A percentile compares a stretch with the other conserved stretches of the same genome.
Conservation (phyloP, 768 basidiomycete genomes). For the Tylopilus balloui region DNA sequence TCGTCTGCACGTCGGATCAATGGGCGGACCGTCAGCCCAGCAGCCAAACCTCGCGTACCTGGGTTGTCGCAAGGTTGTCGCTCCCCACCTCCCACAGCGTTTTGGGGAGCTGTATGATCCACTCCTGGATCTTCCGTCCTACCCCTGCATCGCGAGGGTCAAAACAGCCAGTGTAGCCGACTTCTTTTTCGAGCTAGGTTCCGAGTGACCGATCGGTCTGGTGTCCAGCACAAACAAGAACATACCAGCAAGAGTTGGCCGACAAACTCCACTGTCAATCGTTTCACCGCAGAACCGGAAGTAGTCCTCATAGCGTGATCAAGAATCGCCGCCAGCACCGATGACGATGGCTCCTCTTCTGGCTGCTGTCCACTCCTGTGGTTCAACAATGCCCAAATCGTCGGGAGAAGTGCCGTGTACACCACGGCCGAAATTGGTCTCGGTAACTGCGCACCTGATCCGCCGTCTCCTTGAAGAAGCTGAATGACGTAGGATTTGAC, state of each 20-base stretch:
- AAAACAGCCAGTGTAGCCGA: constrained; percentile 49
- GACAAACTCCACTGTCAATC: constrained; percentile 69
- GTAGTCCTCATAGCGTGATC: constrained; percentile 60
- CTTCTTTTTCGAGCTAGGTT: constrained; percentile 55
- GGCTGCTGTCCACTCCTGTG: constrained; percentile 30
- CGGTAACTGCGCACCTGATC: constrained; percentile 40
- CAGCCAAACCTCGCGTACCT: constrained; percentile 41
- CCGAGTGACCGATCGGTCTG: constrained; percentile 2
- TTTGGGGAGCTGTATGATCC: constrained; percentile 75
- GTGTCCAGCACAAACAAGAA: not conserved
- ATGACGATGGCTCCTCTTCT: constrained; percentile 16
- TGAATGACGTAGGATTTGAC: constrained; percentile 60
- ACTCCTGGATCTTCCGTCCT: constrained; percentile 44
- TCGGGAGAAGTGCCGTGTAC: constrained; percentile 70
- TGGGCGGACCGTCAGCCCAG: not conserved
- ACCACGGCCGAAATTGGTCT: constrained; percentile 49
- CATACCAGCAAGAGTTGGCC: constrained; percentile 65
- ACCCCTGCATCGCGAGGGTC: constrained; percentile 29
- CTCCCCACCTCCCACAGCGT: constrained; percentile 80
- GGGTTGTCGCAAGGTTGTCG: constrained; percentile 50
- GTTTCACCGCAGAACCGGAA: constrained; percentile 62
- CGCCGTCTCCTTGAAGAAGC: constrained; percentile 50
- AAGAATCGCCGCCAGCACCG: constrained; percentile 50
- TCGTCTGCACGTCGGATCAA: constrained; percentile 35
- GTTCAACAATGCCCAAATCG: constrained; percentile 72